Evolutionary conservation across 2,329 filamentous ascomycete species (phyloP).

Genomic region (Fragosphaeria purpurea): DNA sequence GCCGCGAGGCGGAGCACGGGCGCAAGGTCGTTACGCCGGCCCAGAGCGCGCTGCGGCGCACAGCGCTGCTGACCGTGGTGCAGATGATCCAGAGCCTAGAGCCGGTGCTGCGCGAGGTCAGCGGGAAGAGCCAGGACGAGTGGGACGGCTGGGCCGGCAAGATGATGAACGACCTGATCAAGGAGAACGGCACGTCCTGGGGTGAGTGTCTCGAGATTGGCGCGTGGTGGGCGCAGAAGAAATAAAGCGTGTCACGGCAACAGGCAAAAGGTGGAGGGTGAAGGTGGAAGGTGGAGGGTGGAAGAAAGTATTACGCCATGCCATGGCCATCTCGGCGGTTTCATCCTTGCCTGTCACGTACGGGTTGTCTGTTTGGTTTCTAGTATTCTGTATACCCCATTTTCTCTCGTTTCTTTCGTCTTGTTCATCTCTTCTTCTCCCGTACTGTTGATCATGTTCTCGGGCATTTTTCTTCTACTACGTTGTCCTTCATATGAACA

Average conservation of each 20-base stretch:
- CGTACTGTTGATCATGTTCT: no score
- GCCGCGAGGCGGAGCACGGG: conserved; percentile 10
- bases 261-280: no score
- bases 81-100: conserved; percentile 81
- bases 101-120: conserved; percentile 69
- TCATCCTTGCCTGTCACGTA: no score
- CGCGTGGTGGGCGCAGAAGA: conserved; percentile 81
- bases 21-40: conserved; percentile 51
- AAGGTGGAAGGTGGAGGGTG: no score
- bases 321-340: no score
- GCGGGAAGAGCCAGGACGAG: conserved; percentile 80
- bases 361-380: no score
- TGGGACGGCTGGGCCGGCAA: conserved; percentile 85
- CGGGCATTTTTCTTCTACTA: no score
- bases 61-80: conserved; percentile 71
- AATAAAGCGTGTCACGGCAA: neutral
- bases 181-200: conserved; percentile 66
- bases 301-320: no score
- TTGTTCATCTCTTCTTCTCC: neutral
- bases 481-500: no score
- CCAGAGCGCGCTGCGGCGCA: conserved; percentile 65
- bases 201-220: conserved; percentile 81
- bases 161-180: conserved; percentile 76
- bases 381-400: neutral
- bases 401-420: neutral